phyloP scores from a whole-genome alignment of 2,329 filamentous ascomycete species.

The Colletotrichum aenigma region DNA sequence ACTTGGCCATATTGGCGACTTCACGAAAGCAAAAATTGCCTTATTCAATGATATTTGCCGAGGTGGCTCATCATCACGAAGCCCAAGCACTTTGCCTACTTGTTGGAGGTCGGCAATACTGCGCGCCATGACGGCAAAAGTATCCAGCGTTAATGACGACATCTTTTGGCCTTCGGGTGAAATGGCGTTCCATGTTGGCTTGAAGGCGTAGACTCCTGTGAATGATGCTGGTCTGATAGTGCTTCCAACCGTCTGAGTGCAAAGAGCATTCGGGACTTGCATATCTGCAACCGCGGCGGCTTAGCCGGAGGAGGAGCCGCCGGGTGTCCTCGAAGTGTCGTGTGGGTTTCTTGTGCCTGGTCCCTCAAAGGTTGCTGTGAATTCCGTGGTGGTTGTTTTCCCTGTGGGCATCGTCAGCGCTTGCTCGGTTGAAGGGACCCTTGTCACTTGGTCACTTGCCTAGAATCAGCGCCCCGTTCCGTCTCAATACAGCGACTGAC shows the following conservation, averaged over 20 bases:
- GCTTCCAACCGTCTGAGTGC: constrained; percentile 69
- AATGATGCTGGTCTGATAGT: constrained; percentile 64
- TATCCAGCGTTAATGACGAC: constrained; percentile 64
- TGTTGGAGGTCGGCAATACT: constrained; percentile 61
- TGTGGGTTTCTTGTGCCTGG: constrained; percentile 66
- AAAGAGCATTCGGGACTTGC: constrained; percentile 63
- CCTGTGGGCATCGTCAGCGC: constrained; percentile 28
- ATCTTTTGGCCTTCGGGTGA: constrained; percentile 65
- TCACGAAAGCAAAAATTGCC: constrained; percentile 58
- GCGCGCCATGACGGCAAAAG: constrained; percentile 63
- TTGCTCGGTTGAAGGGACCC: neutral
- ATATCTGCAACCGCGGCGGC: constrained; percentile 68
- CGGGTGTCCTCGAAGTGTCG: constrained; percentile 66
- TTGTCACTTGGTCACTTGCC: constrained; percentile 24
- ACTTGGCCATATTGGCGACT: constrained; percentile 54
- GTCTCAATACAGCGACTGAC: constrained; percentile 53
- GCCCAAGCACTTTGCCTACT: constrained; percentile 54
- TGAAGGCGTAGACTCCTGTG: constrained; percentile 54
- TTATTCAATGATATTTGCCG: constrained; percentile 17
- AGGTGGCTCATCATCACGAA: constrained; percentile 50
- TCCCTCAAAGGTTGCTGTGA: constrained; percentile 60
- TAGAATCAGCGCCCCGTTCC: constrained; percentile 60
- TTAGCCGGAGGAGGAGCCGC: constrained; percentile 70
- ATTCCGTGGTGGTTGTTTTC: constrained; percentile 67
- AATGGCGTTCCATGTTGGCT: constrained; percentile 68